Conservation (phyloP, 176 grass and related monocot species). For the Phragmites australis region DNA sequence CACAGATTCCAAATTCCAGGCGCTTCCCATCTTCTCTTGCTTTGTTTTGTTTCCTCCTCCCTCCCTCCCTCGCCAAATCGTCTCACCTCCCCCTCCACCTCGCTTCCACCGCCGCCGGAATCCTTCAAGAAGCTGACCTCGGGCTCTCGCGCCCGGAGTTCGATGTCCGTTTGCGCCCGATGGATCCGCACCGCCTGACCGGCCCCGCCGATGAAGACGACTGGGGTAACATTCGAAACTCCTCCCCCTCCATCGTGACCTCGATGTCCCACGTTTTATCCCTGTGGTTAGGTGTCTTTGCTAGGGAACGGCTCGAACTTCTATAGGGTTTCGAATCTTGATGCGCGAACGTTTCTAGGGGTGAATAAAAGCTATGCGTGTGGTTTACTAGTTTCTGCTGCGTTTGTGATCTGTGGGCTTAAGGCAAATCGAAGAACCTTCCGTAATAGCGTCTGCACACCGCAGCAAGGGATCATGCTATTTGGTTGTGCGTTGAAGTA, state of each 20-base stretch:
- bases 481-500: background rate
- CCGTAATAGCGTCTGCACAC: background rate
- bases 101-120: background rate
- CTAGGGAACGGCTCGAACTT: background rate
- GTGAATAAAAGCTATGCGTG: background rate
- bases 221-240: conserved; percentile 53
- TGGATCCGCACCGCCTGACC: conserved; percentile 71
- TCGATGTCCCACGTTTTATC: background rate
- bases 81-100: conserved; percentile 18
- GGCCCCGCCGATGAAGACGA: conserved; percentile 54
- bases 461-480: background rate
- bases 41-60: conserved; percentile 1
- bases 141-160: conserved; percentile 49
- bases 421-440: background rate
- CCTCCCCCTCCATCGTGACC: background rate
- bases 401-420: background rate
- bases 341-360: background rate
- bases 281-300: background rate
- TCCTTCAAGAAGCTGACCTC: background rate
- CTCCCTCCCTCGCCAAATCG: background rate
- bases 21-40: background rate
- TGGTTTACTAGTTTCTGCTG: background rate
- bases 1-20: conserved; percentile 32
- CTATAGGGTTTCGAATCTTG: background rate
- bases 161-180: conserved; percentile 71